Conservation (phyloP, 176 grass and related monocot species). For the Lolium perenne region DNA sequence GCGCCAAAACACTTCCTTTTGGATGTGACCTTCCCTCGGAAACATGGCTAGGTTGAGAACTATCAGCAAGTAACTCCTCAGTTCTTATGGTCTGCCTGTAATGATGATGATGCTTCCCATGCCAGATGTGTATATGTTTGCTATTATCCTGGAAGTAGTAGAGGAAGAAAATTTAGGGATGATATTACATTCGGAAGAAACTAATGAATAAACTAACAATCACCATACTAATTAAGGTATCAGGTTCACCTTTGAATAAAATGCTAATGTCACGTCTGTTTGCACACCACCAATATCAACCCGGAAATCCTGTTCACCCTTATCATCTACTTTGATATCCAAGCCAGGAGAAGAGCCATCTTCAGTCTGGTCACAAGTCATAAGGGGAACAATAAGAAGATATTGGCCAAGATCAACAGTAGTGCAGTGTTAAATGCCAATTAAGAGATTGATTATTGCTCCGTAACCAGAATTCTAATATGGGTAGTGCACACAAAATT, state of each 20-base stretch:
- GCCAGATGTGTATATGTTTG: slow-evolving; percentile 89
- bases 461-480: neutral
- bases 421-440: slow-evolving; percentile 27
- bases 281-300: slow-evolving; percentile 81
- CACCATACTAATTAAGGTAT: slow-evolving; percentile 2
- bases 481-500: neutral
- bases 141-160: slow-evolving; percentile 56
- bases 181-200: slow-evolving; percentile 9
- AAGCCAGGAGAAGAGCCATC: slow-evolving; percentile 61
- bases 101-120: slow-evolving; percentile 89
- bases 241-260: slow-evolving; percentile 74
- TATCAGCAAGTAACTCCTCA: slow-evolving; percentile 60
- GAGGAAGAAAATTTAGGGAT: slow-evolving; percentile 8
- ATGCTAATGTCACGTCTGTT: slow-evolving; percentile 75
- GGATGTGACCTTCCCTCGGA: slow-evolving; percentile 65
- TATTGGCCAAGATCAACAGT: neutral
- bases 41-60: slow-evolving; percentile 53
- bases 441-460: slow-evolving; percentile 9
- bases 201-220: neutral
- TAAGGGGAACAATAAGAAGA: slow-evolving; percentile 35
- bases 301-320: slow-evolving; percentile 61
- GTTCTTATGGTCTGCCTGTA: slow-evolving; percentile 64
- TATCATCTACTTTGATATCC: slow-evolving; percentile 75
- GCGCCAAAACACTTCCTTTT: slow-evolving; percentile 90
- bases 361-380: slow-evolving; percentile 68